These are phyloP conservation scores for Globisporangium rhizosaccharum DNA, from an alignment of 352 stramenopile genomes.

Conservation along the genomic window DNA sequence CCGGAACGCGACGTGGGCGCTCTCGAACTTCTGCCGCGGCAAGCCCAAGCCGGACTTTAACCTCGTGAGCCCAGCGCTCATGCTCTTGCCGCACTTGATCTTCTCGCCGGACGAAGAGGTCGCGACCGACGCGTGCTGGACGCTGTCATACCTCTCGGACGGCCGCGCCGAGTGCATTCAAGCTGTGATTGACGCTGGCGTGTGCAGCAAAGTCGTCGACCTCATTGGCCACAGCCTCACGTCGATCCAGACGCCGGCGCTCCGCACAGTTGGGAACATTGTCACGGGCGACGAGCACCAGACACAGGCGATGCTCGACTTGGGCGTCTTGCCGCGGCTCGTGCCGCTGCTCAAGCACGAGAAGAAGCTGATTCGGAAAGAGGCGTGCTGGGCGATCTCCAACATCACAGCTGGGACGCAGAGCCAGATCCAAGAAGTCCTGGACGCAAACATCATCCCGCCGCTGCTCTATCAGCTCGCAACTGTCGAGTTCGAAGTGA, in stretches of 20 bases:
- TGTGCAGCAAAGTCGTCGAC: slow-evolving; percentile 95
- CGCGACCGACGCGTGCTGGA: slow-evolving; percentile 99
- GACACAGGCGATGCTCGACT: slow-evolving; percentile 99
- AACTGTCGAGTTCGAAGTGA: slow-evolving; percentile 96
- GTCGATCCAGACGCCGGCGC: slow-evolving; percentile 77
- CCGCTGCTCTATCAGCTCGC: slow-evolving; percentile 95
- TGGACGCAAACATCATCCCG: slow-evolving; percentile 96
- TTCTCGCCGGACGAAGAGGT: slow-evolving; percentile 98
- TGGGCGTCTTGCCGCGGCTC: slow-evolving; percentile 95
- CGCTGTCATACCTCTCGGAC: slow-evolving; percentile 97
- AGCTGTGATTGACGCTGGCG: slow-evolving; percentile 96
- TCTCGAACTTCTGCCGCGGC: slow-evolving; percentile 98
- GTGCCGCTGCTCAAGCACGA: slow-evolving; percentile 90
- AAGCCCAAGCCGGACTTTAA: slow-evolving; percentile 67
- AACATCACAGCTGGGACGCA: slow-evolving; percentile 99
- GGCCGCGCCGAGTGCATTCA: slow-evolving; percentile 99
- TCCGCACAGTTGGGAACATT: slow-evolving; percentile 96
- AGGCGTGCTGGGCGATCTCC: slow-evolving; percentile 99
- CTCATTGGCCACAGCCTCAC: slow-evolving; percentile 82
- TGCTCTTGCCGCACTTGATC: slow-evolving; percentile 95
- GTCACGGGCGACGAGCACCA: slow-evolving; percentile 98
- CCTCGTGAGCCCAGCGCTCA: slow-evolving; percentile 90
- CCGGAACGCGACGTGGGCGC: slow-evolving; percentile 99
- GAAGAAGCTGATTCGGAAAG: slow-evolving; percentile 99
- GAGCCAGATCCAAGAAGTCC: slow-evolving; percentile 98